Evolutionary conservation across 176 grass and related monocot genomes (phyloP).

Genomic region (Juncus inflexus): DNA sequence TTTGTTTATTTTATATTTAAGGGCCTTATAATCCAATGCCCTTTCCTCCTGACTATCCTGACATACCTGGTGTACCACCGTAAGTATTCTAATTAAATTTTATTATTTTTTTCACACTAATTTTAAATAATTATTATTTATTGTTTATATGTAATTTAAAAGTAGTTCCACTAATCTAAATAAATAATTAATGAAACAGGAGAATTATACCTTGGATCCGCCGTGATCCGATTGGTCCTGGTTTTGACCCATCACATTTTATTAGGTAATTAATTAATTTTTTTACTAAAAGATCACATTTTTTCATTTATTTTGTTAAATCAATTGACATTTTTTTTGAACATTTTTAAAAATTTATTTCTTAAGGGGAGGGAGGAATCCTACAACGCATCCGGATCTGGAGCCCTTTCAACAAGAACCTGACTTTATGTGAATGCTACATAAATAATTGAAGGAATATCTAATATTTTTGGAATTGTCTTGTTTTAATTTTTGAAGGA

Average conservation of each 20-base stretch:
- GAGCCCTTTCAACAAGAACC: constrained; percentile 67
- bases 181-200: constrained; percentile 46
- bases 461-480: too few relatives aligned
- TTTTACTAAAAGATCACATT: too few relatives aligned
- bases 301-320: too few relatives aligned
- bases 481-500: too few relatives aligned
- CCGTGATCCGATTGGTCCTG: constrained; percentile 79
- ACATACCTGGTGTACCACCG: constrained; percentile 33
- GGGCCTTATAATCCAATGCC: constrained; percentile 76
- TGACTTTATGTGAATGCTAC: constrained; percentile 41
- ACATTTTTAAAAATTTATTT: constrained; percentile 22
- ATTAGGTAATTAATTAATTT: constrained; percentile 41
- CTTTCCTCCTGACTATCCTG: constrained; percentile 55
- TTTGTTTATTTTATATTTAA: constrained; percentile 24
- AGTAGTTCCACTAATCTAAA: too few relatives aligned
- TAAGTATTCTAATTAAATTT: constrained; percentile 23
- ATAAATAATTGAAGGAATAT: too few relatives aligned
- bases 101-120: background rate
- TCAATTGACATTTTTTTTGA: too few relatives aligned
- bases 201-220: constrained; percentile 46
- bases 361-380: constrained; percentile 43
- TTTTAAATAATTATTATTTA: too few relatives aligned
- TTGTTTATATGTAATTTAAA: too few relatives aligned
- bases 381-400: constrained; percentile 65
- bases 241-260: constrained; percentile 84